Evolutionary conservation across 345 rosid genomes (phyloP), one percentile per base, ranked within the genome.

Genomic region (Eucalyptus curtisii): DNA sequence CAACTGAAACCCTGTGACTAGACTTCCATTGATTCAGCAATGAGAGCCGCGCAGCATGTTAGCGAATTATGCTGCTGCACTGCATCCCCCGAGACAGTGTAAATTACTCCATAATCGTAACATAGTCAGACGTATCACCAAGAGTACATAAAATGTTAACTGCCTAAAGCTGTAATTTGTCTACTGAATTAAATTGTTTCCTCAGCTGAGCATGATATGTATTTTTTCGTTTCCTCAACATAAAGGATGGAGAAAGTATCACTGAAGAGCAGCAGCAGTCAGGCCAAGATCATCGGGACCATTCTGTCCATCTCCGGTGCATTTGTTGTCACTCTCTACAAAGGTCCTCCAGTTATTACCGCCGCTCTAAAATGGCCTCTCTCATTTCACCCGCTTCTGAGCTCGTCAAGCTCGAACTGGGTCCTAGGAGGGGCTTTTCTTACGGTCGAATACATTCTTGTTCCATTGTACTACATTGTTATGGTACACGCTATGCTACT

Each of bases 391-490:
- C 92, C 81, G 61, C 86, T 91, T 88, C 91, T 93, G 37, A 93
- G 87, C 50, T 91, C 97, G 1, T 80, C 97, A 10, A 86, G 89
- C 40, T 86, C 93, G 13, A 92, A 94, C 79, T 97, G 99, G 99
- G 90, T 95, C 37, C 85, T 95, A 55, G 99, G 99, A 7, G 98
- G 96, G 2, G 85, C 93, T 82, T 94, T 95, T 49, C 97, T 97
- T 47, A 86, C 94, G 1, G 96, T 91, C 2, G 96, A 95, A 89
- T 95, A 96, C 66, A 89, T 94, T 37, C 90, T 95, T 7, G 88
- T 94, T 88, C 97, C 99, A 10, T 84, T 95, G 11, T 95, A 98
- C 98, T 95, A 94, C 93, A 95, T 97, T 89, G 95, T 97, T 91
- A 96, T 94, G 99, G 99, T 97, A 90, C 15, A 8, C 24, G 24